Base-by-base conservation (phyloP, 805 yeast genomes). In the Yueomyces sp. region DNA sequence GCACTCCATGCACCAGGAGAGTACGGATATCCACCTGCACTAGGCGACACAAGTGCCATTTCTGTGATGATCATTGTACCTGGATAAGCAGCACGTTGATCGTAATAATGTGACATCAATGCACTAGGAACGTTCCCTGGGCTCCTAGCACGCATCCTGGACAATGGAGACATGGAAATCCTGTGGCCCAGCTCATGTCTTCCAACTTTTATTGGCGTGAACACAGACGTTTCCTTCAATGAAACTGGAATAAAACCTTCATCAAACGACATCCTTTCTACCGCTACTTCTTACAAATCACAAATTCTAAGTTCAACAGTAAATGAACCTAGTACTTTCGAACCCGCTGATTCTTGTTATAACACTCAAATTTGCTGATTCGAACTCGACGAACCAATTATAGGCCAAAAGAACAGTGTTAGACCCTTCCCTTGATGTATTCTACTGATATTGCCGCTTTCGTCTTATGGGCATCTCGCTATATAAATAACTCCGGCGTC, bases 51-150 rank as follows among this genome's bases (percentile, higher is more conserved):
- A 51, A 66, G 67, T 1, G 81, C 70, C 9, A 77, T 85, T 55
- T 81, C 87, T 5, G 81, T 62, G 49, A 77, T 70, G 32, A 79
- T 48, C 47, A 81, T 59, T n/a, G 83, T 70, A 26, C 86, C 86
- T 26, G 74, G 72, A 44, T 62, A 60, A 40, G 62, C 52, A 0
- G 85, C 69, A 51, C 85, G 67, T 51, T 76, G 75, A 29, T 55
- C 64, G 53, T 81, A 81, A 57, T 79, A 77, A 46, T 69, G 63
- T 12, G 60, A 53, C 47, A 69, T 64, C 45, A 73, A 65, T 36
- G 72, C 75, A 37, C 45, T 52, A 30, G 62, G 57, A 49, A 63
- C 63, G 29, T 65, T 70, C 4, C 59, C 62, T 12, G 60, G 53
- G 28, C 19, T 19, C 19, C 44, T 48, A 36, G 68, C 67, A 50